Evolutionary conservation across 352 stramenopile genomes (phyloP), one percentile per base, ranked within the genome.

Genomic region (Phytophthora melonis): DNA sequence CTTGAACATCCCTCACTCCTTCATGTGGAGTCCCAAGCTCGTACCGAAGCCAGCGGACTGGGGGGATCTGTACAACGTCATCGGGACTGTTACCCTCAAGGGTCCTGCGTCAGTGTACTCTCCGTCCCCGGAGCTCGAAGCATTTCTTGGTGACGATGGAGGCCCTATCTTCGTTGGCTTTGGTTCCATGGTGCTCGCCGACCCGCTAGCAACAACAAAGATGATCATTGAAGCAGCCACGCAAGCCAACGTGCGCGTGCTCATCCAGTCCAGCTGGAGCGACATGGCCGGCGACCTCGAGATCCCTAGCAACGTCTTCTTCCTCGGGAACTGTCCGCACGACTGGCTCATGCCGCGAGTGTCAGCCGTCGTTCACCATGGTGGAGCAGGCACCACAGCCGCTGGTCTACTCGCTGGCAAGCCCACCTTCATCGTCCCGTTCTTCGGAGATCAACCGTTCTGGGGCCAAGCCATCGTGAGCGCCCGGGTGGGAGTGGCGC

Each of bases 401-500:
- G 90, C 93, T 7, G 94, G 93, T 30, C 69, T 98, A 8, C 54
- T 94, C 18, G 89, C 88, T 27, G 92, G 91, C 2, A 93, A 98
- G 27, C 93, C 94, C 6, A 98, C 92, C 9, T 91, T 98, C 66
- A 87, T 98, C n/a, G 93, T 93, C 64, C 94, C 94, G n/a, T 98
- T 98, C 66, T 98, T 98, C 78, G 92, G 90, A 16, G 94, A 98
- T 70, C 94, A 98, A 68, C 88, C 82, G 34, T 98, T 98, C 75
- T 98, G 94, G 94, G 93, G 91, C 3, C 81, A 91, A 39, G 92
- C 94, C 2, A 82, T 97, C 0, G 75, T 87, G 36, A 82, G 75
- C 0, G 80, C 86, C 5, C 86, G 88, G 11, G 91, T 96, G 0
- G 94, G 93, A 18, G 88, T 93, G 2, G 75, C 83, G 54, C 91